Evolutionary conservation across 345 rosid genomes (phyloP).

Genomic region (Moricandia arvensis): DNA sequence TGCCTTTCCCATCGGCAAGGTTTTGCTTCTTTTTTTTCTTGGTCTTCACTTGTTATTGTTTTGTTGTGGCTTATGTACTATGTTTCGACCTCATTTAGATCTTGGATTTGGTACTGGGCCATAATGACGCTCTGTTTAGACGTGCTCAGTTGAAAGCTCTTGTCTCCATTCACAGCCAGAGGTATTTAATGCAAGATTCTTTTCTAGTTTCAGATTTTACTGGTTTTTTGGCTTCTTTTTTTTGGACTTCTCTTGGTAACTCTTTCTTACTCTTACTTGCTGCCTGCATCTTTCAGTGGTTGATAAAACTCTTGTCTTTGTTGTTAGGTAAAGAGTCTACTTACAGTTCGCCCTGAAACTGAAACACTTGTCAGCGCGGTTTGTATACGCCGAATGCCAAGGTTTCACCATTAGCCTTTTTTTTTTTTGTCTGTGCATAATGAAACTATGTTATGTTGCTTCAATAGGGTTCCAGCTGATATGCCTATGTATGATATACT

Average conservation of each 20-base stretch:
- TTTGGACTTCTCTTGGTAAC: slow-evolving; percentile 44
- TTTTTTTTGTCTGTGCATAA: slow-evolving; percentile 1
- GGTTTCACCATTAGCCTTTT: slow-evolving; percentile 40
- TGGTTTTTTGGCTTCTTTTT: too few species aligned
- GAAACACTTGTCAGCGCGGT: slow-evolving; percentile 97
- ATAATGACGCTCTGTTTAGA: slow-evolving; percentile 83
- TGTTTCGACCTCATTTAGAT: too few species aligned
- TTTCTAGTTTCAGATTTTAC: too few species aligned
- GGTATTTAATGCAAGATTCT: too few species aligned
- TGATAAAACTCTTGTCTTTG: slow-evolving; percentile 2
- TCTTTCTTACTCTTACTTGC: too few species aligned
- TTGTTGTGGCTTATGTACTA: too few species aligned
- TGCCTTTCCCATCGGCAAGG: slow-evolving; percentile 93
- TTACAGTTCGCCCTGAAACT: slow-evolving; percentile 97
- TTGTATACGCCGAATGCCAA: slow-evolving; percentile 88
- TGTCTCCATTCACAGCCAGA: slow-evolving; percentile 87
- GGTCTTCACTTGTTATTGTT: too few species aligned
- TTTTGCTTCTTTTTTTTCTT: too few species aligned
- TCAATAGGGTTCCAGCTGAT: slow-evolving; percentile 81
- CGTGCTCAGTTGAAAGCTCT: slow-evolving; percentile 96
- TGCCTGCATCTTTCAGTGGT: too few species aligned
- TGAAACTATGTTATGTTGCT: too few species aligned
- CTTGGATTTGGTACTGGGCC: slow-evolving; percentile 87
- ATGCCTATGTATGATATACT: slow-evolving; percentile 96
- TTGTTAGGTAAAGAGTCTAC: slow-evolving; percentile 95